phyloP scores from a whole-genome alignment of 1,284 basidiomycete genomes.

The Rhodotorula sp. region DNA sequence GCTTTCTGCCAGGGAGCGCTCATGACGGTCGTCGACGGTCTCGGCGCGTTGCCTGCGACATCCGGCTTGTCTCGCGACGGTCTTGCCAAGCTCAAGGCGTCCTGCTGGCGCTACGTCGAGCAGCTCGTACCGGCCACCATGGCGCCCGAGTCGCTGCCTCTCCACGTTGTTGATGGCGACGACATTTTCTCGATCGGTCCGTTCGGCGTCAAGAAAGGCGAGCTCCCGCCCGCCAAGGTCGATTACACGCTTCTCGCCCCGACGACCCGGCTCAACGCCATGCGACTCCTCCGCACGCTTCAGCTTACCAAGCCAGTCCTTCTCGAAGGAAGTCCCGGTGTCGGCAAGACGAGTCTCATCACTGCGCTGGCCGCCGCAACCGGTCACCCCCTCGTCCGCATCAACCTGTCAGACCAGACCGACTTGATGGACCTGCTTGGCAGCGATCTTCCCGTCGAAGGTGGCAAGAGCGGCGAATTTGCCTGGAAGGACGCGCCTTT shows the following conservation, averaged over 20 bases:
- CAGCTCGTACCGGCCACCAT: constrained; percentile 25
- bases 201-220: constrained; percentile 69
- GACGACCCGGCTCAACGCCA: constrained; percentile 82
- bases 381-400: constrained; percentile 81
- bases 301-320: constrained; percentile 90
- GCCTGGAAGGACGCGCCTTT: constrained; percentile 98
- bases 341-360: constrained; percentile 97
- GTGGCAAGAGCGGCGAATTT: constrained; percentile 87
- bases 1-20: constrained; percentile 51
- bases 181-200: constrained; percentile 64
- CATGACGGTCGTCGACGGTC: constrained; percentile 50
- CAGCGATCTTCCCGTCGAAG: constrained; percentile 92
- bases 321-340: constrained; percentile 95
- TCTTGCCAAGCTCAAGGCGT: constrained; percentile 16
- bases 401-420: constrained; percentile 98
- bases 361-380: constrained; percentile 78
- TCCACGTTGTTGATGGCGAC: constrained; percentile 38
- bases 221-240: constrained; percentile 45
- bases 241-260: constrained; percentile 82
- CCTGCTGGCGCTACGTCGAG: constrained; percentile 35
- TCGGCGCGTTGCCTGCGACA: constrained; percentile 46
- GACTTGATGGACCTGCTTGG: constrained; percentile 96
- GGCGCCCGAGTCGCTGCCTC: constrained; percentile 28
- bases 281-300: constrained; percentile 84
- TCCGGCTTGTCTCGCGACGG: constrained; percentile 38